Evolutionary conservation across 805 yeast species (phyloP), one percentile per base, ranked within the genome.

Genomic region (Candida rishiriensis): DNA sequence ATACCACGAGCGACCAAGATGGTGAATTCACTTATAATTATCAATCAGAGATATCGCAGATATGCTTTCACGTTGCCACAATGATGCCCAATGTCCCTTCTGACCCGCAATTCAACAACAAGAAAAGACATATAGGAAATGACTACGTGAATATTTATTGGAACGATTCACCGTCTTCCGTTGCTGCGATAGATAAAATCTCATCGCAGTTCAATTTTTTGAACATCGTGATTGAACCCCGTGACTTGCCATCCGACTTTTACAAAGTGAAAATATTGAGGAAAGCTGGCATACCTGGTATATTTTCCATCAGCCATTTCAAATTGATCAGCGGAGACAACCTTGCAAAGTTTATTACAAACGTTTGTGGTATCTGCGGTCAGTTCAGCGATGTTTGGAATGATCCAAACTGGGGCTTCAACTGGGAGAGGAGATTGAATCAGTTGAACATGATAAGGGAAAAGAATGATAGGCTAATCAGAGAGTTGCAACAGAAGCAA

Each of bases 81-180:
- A 63, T 88, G 74, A 88, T 88, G 95, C 88, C 90, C 2, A 69
- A 72, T 40, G 47, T 42, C 17, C 61, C 55, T 3, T 55, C 59
- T 13, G 84, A 82, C 50, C 57, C 61, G 3, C 55, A 57, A 14
- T 68, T 63, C 28, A 73, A 81, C 13, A 58, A 73, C 60, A 88
- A 88, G 64, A 88, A 88, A 63, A 68, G 89, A 43, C 97, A 88
- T 59, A 84, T 88, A 50, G 97, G 97, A 8, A 88, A 88, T 65
- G 77, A 88, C 58, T 82, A 79, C 60, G 93, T 88, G 44, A 85
- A 83, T 56, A 78, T 88, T 18, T 88, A 75, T 59, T 89, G 81
- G 68, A 87, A 88, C 56, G 96, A 88, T 54, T 79, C 88, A 2
- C 79, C 81, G 0, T 61, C 64, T 5, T 76, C 79, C 3, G 86